A percentile compares a stretch with the other conserved stretches of the same genome.
phyloP scores from a whole-genome alignment of 768 basidiomycete species.

The Clavulina sp. region DNA sequence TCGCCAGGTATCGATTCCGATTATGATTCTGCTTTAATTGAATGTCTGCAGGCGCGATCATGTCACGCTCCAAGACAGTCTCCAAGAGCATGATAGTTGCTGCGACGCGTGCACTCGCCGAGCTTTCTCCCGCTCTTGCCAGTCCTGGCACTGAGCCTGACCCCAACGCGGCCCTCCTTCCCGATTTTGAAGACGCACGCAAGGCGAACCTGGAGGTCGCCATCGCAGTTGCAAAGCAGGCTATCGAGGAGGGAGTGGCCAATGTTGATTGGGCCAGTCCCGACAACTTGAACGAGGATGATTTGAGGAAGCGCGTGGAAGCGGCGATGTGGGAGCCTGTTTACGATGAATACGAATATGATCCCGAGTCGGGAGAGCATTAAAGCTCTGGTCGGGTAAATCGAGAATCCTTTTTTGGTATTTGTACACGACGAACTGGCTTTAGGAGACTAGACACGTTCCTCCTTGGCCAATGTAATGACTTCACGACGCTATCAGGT shows the following conservation, averaged over 20 bases:
- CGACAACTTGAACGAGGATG: constrained; percentile 32
- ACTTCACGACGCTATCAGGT: too few relatives aligned
- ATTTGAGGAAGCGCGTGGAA: constrained; percentile 34
- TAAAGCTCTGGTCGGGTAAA: too few relatives aligned
- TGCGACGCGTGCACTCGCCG: constrained; percentile 48
- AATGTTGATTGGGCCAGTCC: constrained; percentile 44
- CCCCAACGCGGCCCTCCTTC: constrained; percentile 52
- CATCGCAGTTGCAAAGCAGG: constrained; percentile 61
- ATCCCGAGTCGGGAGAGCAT: constrained; percentile 27
- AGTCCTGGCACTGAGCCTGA: too few relatives aligned
- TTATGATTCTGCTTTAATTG: not conserved
- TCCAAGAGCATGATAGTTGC: constrained; percentile 83
- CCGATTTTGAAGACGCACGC: constrained; percentile 60
- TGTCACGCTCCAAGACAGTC: constrained; percentile 42
- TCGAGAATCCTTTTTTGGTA: too few relatives aligned
- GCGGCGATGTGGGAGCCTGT: constrained; percentile 44
- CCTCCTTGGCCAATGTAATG: too few relatives aligned
- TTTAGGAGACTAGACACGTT: too few relatives aligned
- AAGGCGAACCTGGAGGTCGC: constrained; percentile 65
- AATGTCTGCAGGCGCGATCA: constrained; percentile 37
- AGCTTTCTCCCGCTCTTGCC: constrained; percentile 53
- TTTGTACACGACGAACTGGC: too few relatives aligned
- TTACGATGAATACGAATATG: constrained; percentile 49
- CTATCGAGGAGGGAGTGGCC: constrained; percentile 53
- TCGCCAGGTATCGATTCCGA: not conserved